Base-by-base conservation (phyloP, 2,329 filamentous ascomycete genomes). In the Verticillium longisporum region DNA sequence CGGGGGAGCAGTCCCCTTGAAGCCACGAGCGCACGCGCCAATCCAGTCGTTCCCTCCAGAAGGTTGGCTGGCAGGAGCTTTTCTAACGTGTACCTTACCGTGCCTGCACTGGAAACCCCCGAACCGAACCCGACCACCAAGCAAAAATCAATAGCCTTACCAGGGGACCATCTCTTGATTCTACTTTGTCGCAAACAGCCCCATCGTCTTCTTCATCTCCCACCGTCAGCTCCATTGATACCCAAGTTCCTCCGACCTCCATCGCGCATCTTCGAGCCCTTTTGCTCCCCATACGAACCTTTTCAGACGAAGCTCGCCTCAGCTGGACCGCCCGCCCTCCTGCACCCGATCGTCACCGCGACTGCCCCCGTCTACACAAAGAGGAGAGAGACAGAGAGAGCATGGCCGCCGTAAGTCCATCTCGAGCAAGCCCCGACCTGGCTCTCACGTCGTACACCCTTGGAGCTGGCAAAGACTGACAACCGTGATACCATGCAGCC, bases 401-500 rank as follows among this genome's bases (percentile, higher is more conserved):
- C 59, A 65, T 65, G 63, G 63, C 62, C 61, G 63, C 63, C 56
- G 63, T 65, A 56, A 65, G 63, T 65, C 15, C 13, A 50, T 50
- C 41, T 13, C 5, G n/a, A 10, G n/a, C n/a, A n/a, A 21, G 9
- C n/a, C 18, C 2, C n/a, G 6, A 4, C 41, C 7, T 26, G 41
- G 21, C 41, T 13, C 4, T 4, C 21, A 7, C 41, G 7, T 10
- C 21, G n/a, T 21, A 50, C 41, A 26, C n/a, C 41, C n/a, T 21
- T 18, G 4, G 21, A 9, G 7, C n/a, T 9, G 18, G 41, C 41
- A 50, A 21, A 21, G 18, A 50, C 41, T 50, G 41, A 50, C 41
- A 5, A 21, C n/a, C n/a, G 18, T 50, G 41, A 50, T n/a, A 31
- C 57, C 38, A 32, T 34, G 54, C 70, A 79, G 77, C 70, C 74